Percentiles rank a stretch among this genome's conserved stretches.
Conservation (phyloP, 202 grass and related monocot genomes). For the Digitaria exilis region DNA sequence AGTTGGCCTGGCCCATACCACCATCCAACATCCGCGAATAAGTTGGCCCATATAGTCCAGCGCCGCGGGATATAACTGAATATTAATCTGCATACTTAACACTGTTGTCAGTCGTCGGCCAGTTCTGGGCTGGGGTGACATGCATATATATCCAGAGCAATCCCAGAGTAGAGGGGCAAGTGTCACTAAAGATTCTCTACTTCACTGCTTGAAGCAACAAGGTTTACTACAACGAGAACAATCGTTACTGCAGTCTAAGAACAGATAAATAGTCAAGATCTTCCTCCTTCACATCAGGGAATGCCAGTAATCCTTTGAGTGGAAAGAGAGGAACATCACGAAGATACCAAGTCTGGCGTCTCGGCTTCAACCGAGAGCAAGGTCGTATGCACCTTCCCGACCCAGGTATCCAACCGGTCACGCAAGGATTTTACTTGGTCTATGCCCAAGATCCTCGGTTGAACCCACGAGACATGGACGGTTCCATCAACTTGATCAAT, state of each 20-base stretch:
- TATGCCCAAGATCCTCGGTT: constrained; percentile 77
- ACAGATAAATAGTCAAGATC: background rate
- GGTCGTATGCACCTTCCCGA: constrained; percentile 64
- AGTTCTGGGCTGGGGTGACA: too few relatives aligned
- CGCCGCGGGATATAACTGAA: too few relatives aligned
- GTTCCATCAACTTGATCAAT: constrained; percentile 82
- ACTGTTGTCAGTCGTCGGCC: too few relatives aligned
- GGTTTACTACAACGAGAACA: background rate
- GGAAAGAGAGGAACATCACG: constrained; percentile 42
- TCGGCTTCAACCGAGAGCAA: constrained; percentile 77
- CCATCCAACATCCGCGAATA: too few relatives aligned
- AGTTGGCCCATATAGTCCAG: too few relatives aligned
- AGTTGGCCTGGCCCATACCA: too few relatives aligned
- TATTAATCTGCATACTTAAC: too few relatives aligned
- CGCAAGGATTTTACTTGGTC: constrained; percentile 73
- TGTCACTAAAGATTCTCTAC: background rate
- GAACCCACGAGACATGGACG: constrained; percentile 73
- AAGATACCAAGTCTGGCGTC: constrained; percentile 73
- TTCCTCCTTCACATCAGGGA: background rate
- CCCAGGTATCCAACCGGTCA: constrained; percentile 72
- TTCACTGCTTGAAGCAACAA: background rate
- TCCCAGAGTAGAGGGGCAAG: background rate
- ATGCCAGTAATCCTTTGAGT: background rate
- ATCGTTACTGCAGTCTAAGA: background rate
- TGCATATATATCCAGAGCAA: too few relatives aligned